Base-by-base conservation (phyloP, 2,329 filamentous ascomycete genomes). In the Fusarium sublunatum region DNA sequence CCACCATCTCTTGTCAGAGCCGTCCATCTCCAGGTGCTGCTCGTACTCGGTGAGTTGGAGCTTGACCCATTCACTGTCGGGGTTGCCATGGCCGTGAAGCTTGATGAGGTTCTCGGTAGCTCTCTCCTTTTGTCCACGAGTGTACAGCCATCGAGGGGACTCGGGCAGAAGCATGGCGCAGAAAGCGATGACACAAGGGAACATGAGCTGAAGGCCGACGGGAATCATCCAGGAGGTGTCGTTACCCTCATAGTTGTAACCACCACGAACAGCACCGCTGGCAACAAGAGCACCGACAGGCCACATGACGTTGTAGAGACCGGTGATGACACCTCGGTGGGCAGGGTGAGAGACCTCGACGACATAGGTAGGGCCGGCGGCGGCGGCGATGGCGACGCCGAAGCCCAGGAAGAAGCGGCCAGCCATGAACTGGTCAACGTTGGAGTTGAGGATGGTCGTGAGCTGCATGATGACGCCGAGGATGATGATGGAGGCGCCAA, bases 331-430 rank as follows among this genome's bases (percentile, higher is more conserved):
- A 51, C 81, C 81, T 28, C 81, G 78, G 43, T 78, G 80, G 5
- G 78, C 78, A 3, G 81, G 81, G 59, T 81, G 79, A 32, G 77
- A 76, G 28, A 82, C 75, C 60, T 83, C 81, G 10, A 81, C 76
- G 29, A 81, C 78, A 59, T 82, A 82, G 52, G 79, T 78, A 6
- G 81, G 81, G 1, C 79, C 81, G 7, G 81, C 79, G 2, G 79
- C 76, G 2, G 79, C 76, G 15, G 78, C 78, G 50, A 83, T 79
- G 19, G 77, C 75, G 48, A 83, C 80, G 51, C 81, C 81, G 58
- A 88, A 88, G 34, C 86, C 86, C 2, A 88, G 81, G 34, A 88
- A 74, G 74, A 88, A 88, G 6, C 85, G 81, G 5, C 85, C 85
- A 41, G 79, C 81, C 73, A 83, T 80, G 67, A 83, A 83, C 45